phyloP scores from a whole-genome alignment of 1,139 yeast genomes.

The Yamadazyma sp. region DNA sequence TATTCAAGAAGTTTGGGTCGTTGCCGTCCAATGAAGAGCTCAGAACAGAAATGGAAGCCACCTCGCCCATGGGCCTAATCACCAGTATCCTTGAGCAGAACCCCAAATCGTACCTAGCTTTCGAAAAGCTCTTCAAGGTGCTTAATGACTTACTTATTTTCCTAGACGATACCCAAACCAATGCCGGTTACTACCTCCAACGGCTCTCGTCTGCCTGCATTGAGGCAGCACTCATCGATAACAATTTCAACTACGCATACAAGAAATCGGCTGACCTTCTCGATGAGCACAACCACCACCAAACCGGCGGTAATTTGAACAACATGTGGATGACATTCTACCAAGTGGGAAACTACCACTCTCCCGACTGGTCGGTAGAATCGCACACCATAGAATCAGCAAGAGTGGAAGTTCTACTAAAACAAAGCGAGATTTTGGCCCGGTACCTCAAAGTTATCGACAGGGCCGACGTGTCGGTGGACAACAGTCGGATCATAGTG shows the following conservation, averaged over 20 bases:
- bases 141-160: slow-evolving; percentile 37
- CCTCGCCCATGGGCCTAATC: slow-evolving; percentile 29
- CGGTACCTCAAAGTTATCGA: slow-evolving; percentile 29
- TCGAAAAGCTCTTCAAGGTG: slow-evolving; percentile 42
- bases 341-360: slow-evolving; percentile 57
- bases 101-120: slow-evolving; percentile 51
- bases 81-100: slow-evolving; percentile 54
- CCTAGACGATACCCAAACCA: slow-evolving; percentile 15
- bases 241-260: slow-evolving; percentile 56
- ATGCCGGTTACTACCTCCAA: slow-evolving; percentile 23
- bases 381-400: slow-evolving; percentile 20
- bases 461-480: slow-evolving; percentile 22
- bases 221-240: slow-evolving; percentile 55
- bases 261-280: slow-evolving; percentile 33
- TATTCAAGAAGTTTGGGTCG: slow-evolving; percentile 26
- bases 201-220: slow-evolving; percentile 52
- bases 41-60: slow-evolving; percentile 14
- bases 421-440: slow-evolving; percentile 53
- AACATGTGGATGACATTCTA: slow-evolving; percentile 62
- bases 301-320: slow-evolving; percentile 20
- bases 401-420: slow-evolving; percentile 23
- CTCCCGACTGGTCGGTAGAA: slow-evolving; percentile 47
- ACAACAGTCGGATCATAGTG: slow-evolving; percentile 29
- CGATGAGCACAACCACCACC: slow-evolving; percentile 15
- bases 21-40: slow-evolving; percentile 15